A percentile compares a stretch with the other conserved stretches of the same genome.
phyloP scores from a whole-genome alignment of 1,284 basidiomycete species.

The Rugosomyces carneus region DNA sequence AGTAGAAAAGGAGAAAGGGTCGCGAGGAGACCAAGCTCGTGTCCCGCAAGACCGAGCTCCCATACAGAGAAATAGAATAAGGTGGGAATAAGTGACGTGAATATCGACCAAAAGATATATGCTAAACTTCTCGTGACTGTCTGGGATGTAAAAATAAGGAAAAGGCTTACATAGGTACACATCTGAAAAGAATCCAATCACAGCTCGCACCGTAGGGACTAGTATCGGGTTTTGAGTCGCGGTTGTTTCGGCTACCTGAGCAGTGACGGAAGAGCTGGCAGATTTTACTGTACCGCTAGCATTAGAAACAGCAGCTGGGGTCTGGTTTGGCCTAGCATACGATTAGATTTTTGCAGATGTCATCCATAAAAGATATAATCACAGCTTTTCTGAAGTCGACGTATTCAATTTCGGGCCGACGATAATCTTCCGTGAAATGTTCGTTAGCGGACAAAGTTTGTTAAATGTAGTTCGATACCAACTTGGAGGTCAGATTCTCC shows the following conservation, averaged over 20 bases:
- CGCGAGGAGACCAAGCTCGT: slow-evolving; percentile 64
- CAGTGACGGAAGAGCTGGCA: neutral
- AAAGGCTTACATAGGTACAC: slow-evolving; percentile 47
- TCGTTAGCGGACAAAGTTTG: neutral
- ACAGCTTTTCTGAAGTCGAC: slow-evolving; percentile 1
- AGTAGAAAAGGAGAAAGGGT: slow-evolving; percentile 67
- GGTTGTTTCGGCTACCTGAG: neutral
- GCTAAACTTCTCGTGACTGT: slow-evolving; percentile 36
- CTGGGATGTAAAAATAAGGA: neutral
- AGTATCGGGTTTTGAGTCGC: neutral
- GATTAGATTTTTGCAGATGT: neutral
- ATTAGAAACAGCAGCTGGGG: neutral
- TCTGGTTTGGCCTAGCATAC: neutral
- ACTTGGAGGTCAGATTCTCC: slow-evolving; percentile 48
- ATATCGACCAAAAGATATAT: slow-evolving; percentile 83
- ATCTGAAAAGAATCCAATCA: slow-evolving; percentile 41
- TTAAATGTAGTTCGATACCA: slow-evolving; percentile 14
- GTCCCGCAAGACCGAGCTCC: slow-evolving; percentile 78
- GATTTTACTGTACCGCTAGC: neutral
- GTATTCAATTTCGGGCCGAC: slow-evolving; percentile 17
- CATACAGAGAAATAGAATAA: slow-evolving; percentile 93
- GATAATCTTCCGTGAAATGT: slow-evolving; percentile 24
- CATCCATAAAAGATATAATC: neutral
- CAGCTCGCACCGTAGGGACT: slow-evolving; percentile 9
- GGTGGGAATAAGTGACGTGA: slow-evolving; percentile 77